These are phyloP conservation scores for Chrysoporthe deuterocubensis DNA, from an alignment of 2,329 filamentous ascomycete genomes.

Conservation along the genomic window DNA sequence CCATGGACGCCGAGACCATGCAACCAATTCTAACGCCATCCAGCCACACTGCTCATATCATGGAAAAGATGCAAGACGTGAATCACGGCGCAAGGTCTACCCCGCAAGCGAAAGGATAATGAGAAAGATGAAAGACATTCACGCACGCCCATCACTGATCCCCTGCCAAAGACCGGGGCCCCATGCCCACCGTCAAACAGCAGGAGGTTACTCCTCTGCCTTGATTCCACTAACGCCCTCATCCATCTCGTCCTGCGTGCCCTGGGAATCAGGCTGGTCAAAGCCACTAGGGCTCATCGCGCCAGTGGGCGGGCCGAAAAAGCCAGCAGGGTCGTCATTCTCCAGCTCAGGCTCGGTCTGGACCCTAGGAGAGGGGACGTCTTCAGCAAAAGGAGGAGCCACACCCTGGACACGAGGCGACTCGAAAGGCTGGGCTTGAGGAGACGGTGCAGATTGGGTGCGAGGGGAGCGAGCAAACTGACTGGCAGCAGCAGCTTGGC, in stretches of 20 bases:
- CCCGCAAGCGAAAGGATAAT: not conserved
- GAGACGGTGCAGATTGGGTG: not conserved
- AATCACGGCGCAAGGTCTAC: not conserved
- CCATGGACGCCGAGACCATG: not conserved
- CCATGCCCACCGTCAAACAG: not conserved
- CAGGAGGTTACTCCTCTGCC: not conserved
- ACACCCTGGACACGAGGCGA: not conserved
- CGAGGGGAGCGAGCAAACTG: not conserved
- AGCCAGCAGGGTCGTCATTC: slow-evolving; percentile 7
- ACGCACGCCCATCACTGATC: not conserved
- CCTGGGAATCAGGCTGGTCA: not conserved
- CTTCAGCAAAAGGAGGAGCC: not conserved
- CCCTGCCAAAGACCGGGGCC: not conserved
- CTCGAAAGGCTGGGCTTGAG: not conserved
- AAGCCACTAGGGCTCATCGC: not conserved
- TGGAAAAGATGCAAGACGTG: not conserved
- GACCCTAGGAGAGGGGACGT: not conserved
- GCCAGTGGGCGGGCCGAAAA: not conserved
- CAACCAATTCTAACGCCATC: not conserved
- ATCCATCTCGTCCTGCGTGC: not conserved
- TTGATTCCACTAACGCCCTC: not conserved
- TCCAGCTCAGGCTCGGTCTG: not conserved
- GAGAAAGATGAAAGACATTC: not conserved
- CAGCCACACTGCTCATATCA: not conserved
- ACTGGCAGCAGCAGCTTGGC: not conserved